Conservation (phyloP, 106 monocot species). For the Posidonia australis region DNA sequence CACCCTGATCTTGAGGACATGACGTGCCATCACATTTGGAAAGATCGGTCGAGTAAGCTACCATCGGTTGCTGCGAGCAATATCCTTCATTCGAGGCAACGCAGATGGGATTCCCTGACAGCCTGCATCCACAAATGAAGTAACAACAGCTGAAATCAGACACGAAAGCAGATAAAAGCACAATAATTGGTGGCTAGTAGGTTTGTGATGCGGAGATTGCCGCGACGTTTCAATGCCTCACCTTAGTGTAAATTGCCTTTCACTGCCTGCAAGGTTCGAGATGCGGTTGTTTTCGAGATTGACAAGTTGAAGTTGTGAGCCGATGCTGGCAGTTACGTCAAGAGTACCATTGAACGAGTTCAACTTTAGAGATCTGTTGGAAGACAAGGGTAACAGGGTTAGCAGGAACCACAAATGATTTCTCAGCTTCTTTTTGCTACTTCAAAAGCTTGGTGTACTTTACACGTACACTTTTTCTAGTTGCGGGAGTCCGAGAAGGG, state of each 20-base stretch:
- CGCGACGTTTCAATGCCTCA: neutral
- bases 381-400: neutral
- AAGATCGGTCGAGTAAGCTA: slow-evolving; percentile 4
- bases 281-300: slow-evolving; percentile 22
- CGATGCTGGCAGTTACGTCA: slow-evolving; percentile 27
- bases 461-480: slow-evolving; percentile 77
- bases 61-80: slow-evolving; percentile 15
- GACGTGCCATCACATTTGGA: neutral
- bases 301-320: slow-evolving; percentile 36
- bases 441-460: neutral
- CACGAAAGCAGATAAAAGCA: neutral
- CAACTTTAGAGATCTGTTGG: slow-evolving; percentile 33
- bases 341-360: slow-evolving; percentile 66
- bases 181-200: too few relatives aligned
- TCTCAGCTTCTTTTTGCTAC: neutral
- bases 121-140: slow-evolving; percentile 13
- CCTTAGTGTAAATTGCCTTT: neutral
- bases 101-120: slow-evolving; percentile 44
- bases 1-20: slow-evolving; percentile 4
- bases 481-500: slow-evolving; percentile 37
- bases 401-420: neutral
- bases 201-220: neutral
- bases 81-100: too few relatives aligned
- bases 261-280: neutral
- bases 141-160: neutral